Base-by-base conservation (phyloP, 1,139 yeast species). In the Kodamaea sp. region DNA sequence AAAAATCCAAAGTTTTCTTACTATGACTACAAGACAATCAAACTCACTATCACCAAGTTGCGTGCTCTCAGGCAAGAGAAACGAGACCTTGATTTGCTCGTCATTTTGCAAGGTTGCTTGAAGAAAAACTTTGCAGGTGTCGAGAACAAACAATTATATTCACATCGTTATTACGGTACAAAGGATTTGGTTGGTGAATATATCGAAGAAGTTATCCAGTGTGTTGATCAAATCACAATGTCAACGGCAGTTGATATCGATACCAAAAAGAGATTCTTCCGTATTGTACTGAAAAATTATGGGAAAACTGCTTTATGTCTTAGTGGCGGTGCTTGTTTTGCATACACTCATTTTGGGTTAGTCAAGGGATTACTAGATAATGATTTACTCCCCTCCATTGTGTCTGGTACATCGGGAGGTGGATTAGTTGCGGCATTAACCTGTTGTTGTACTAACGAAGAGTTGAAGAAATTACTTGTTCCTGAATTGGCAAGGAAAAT, bases 341-440 rank as follows among this genome's bases (percentile, higher is more conserved):
- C 90, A 1, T 82, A 82, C 50, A 78, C 82, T 24, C 95, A 85
- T 60, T 81, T 84, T 60, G 95, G 95, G 1, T 78, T 84, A 2
- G 74, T 84, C 20, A 81, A 80, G 49, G 92, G 90, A 0, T 59
- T 85, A 29, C 61, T 84, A 5, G 89, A 85, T 45, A 75, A 76
- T 40, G 82, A 80, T 52, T 62, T 78, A 37, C 62, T 85, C 39
- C 95, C 95, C 2, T 69, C 71, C 8, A 82, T 85, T 31, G 68
- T 85, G 10, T 78, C 87, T 26, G 95, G 95, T 1, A 85, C 94
- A 0, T 80, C 88, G 2, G 94, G 94, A 2, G 95, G 95, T 8
- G 92, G 89, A 1, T 59, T 84, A n/a, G 78, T 84, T 23, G 92
- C 94, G 0, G 85, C 90, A 0, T 58, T 85, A 34, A 78, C 84